phyloP scores from a whole-genome alignment of 345 rosid species.

The Reutealis trisperma region DNA sequence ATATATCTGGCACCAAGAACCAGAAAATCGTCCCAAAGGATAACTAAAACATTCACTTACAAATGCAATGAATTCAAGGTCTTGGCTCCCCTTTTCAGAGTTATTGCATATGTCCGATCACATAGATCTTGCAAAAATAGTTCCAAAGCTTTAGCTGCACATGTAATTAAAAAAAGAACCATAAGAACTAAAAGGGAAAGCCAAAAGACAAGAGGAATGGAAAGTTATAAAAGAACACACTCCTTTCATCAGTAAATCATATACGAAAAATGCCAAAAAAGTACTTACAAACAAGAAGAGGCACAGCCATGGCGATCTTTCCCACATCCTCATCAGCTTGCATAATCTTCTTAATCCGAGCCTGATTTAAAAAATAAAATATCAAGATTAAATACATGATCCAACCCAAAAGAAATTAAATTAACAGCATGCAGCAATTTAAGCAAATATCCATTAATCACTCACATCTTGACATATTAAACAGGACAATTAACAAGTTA shows the following conservation, averaged over 20 bases:
- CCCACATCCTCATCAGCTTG: constrained; percentile 83
- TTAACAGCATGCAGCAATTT: neutral
- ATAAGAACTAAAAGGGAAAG: neutral
- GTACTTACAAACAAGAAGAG: constrained; percentile 74
- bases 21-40: neutral
- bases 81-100: constrained; percentile 57
- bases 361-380: constrained; percentile 30
- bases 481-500: neutral
- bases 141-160: constrained; percentile 77
- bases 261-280: neutral
- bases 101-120: constrained; percentile 61
- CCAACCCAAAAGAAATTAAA: neutral
- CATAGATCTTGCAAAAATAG: constrained; percentile 73
- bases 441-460: neutral
- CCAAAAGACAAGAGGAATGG: too few species aligned
- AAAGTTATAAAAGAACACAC: too few species aligned
- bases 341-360: constrained; percentile 79
- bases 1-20: neutral
- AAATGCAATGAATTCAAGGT: constrained; percentile 58
- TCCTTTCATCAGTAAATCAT: neutral
- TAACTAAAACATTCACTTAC: constrained; percentile 36
- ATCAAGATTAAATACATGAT: neutral
- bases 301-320: constrained; percentile 80
- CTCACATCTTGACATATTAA: neutral
- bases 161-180: neutral